Evolutionary conservation across 1,139 yeast species (phyloP), one percentile per base, ranked within the genome.

Genomic region (Diutina mesorugosa): DNA sequence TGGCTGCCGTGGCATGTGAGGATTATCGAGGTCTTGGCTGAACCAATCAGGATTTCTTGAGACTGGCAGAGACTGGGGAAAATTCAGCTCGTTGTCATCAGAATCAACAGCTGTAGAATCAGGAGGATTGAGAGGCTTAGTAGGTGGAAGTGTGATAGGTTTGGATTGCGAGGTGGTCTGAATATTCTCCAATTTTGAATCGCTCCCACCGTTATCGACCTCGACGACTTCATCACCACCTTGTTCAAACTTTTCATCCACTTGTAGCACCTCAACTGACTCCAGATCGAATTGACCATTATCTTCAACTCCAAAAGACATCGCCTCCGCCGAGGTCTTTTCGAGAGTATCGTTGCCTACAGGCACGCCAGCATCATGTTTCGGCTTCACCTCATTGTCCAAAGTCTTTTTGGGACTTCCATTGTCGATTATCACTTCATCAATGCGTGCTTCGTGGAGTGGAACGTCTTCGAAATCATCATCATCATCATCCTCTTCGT

Each of bases 1-100:
- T 48, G 48, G 62, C 59, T 29, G 57, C 58, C 51, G 59, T 29
- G 6, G 56, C 35, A 48, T 61, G 61, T 5, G 66, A 10, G 51
- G 51, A 30, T 50, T 18, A 8, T 32, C 8, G 6, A 50, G 59
- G 10, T 64, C 67, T 32, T 63, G 63, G 38, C 61, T 63, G 58
- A 72, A 73, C 77, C 77, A 73, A 12, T 61, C 58, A 3, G 78
- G 78, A 28, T 72, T 56, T 9, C 9, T 28, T n/a, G 30, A 38
- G 12, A 28, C 41, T 28, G 52, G 32, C 21, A 6, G 28, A 8
- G 51, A 21, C 21, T 2, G 8, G 47, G 47, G 47, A 16, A 21
- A 6, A 18, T 45, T 45, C 16, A 7, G 21, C 6, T 45, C 26
- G 6, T n/a, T n/a, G 8, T 16, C 47, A 35, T 5, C 41, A 35